Percentiles rank a stretch among this genome's conserved stretches.
Conservation (phyloP, 305 asterid species). For the Nicotiana rustica region DNA sequence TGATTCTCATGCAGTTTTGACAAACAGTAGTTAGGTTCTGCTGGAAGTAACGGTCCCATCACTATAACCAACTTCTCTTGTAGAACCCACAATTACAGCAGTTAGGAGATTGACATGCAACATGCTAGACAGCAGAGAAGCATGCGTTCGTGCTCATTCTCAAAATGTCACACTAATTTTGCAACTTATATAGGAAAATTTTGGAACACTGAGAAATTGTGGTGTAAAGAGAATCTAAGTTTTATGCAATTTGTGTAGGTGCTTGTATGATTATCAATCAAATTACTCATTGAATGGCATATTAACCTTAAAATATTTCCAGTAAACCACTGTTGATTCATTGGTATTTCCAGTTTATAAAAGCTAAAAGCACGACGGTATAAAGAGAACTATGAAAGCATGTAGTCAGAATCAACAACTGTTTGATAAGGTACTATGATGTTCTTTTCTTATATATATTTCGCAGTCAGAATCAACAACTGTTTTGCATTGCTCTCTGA, state of each 20-base stretch:
- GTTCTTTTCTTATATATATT: too few species aligned
- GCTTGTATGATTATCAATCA: neutral
- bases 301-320: too few species aligned
- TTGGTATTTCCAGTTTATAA: too few species aligned
- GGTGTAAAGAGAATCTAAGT: neutral
- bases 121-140: neutral
- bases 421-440: too few species aligned
- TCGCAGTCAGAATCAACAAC: too few species aligned
- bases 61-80: neutral
- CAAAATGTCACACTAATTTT: neutral
- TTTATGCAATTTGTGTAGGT: constrained; percentile 4
- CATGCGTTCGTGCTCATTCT: neutral
- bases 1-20: neutral
- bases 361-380: too few species aligned
- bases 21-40: neutral
- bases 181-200: neutral
- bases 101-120: neutral
- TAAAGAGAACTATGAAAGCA: too few species aligned
- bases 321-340: too few species aligned
- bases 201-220: neutral
- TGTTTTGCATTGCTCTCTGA: too few species aligned
- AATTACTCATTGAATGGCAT: too few species aligned
- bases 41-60: neutral
- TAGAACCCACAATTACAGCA: neutral
- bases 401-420: too few species aligned